Evolutionary conservation across 2,329 filamentous ascomycete genomes (phyloP), one percentile per base, ranked within the genome.

Genomic region (Grosmannia penicillata): DNA sequence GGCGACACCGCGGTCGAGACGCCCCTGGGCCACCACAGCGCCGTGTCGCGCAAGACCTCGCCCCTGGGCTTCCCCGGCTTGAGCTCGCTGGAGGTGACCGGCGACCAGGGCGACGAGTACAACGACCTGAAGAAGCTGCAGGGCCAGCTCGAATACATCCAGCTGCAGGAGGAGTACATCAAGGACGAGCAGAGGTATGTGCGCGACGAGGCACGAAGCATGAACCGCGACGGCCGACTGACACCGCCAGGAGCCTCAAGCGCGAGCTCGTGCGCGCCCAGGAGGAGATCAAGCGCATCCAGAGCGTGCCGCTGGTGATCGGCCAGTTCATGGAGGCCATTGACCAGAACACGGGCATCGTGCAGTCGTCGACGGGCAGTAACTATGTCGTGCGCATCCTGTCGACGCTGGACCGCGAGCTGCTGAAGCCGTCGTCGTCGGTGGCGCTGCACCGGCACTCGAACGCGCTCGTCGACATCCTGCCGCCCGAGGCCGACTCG

Each of bases 321-420:
- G 91, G 91, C 44, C 91, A 98, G 63, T 98, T 98, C 57, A 98
- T 98, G 91, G 91, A 98, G 64, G 91, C 91, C 40, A 98, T 98
- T 56, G 91, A 98, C 60, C 91, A 98, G 64, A 98, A 95, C 62
- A 98, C 91, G 47, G 91, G 91, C 41, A 98, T 98, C 50, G 91
- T 98, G 45, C 91, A 98, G 61, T 96, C 89, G 36, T 95, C 86
- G 47, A 98, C 91, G 25, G 91, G 91, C 39, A 95, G 87, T 39
- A 98, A 98, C 70, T 98, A 98, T 58, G 91, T 96, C 54, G 91
- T 98, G 51, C 85, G 91, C 45, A 95, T 98, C 52, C 78, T 98
- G 44, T 96, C 91, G 31, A 98, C 91, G 6, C 84, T 98, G 57
- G 91, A 98, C 62, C 89, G 91, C 56, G 91, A 98, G 66, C 78